Percentiles rank a stretch among this genome's conserved stretches.
Evolutionary conservation across 2,329 filamentous ascomycete genomes (phyloP).

Genomic region (Claviceps cyperi): DNA sequence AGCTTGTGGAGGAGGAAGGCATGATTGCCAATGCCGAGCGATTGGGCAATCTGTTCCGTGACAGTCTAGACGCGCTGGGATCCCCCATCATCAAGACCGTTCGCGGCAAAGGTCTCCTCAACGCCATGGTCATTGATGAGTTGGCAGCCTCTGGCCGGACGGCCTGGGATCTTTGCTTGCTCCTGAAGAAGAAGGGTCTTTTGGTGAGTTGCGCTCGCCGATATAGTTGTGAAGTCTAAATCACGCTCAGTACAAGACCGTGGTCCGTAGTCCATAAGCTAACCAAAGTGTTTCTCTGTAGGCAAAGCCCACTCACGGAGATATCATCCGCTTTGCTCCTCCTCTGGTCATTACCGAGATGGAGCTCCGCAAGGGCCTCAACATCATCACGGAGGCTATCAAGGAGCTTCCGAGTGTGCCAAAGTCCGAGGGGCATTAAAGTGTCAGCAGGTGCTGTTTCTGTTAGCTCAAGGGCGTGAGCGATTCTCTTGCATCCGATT

Average conservation of each 20-base stretch:
- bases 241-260: too few species aligned
- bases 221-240: neutral
- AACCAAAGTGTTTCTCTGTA: slow-evolving; percentile 20
- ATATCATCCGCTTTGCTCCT: slow-evolving; percentile 96
- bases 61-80: slow-evolving; percentile 60
- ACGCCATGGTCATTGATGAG: slow-evolving; percentile 94
- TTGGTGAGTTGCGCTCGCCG: slow-evolving; percentile 43
- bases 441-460: neutral
- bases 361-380: slow-evolving; percentile 63
- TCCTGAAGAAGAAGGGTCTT: slow-evolving; percentile 90
- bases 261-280: neutral
- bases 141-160: slow-evolving; percentile 67
- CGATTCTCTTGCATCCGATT: slow-evolving; percentile 10
- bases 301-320: slow-evolving; percentile 97
- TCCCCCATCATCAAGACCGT: slow-evolving; percentile 70
- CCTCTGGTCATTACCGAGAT: slow-evolving; percentile 86
- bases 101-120: slow-evolving; percentile 84
- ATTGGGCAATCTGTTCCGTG: slow-evolving; percentile 70
- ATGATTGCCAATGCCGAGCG: slow-evolving; percentile 71
- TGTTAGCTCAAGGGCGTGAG: slow-evolving; percentile 9
- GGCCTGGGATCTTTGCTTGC: slow-evolving; percentile 91
- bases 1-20: slow-evolving; percentile 84
- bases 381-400: slow-evolving; percentile 70
- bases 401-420: slow-evolving; percentile 57
- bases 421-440: slow-evolving; percentile 24